phyloP scores from a whole-genome alignment of 1,284 basidiomycete species.

The Rhodotorula mucilaginosa region DNA sequence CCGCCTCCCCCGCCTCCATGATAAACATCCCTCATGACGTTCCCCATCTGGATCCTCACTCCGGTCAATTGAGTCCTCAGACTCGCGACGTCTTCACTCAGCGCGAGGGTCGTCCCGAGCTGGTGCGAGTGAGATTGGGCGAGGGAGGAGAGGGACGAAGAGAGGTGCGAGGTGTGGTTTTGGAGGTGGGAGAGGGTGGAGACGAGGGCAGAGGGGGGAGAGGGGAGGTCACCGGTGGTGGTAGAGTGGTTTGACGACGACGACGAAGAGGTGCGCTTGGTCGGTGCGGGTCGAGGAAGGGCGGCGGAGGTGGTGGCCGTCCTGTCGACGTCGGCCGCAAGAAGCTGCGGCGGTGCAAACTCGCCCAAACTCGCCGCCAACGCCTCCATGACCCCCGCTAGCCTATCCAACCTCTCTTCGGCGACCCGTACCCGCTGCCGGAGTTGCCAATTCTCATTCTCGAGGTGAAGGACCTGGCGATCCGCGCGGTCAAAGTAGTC shows the following conservation, averaged over 20 bases:
- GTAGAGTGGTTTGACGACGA: not conserved
- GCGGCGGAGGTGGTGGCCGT: not conserved
- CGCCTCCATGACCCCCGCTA: not conserved
- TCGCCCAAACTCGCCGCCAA: slow-evolving; percentile 5
- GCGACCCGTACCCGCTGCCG: not conserved
- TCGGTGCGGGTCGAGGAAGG: not conserved
- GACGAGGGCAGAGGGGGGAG: not conserved
- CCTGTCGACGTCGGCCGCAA: no score
- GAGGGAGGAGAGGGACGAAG: slow-evolving; percentile 12
- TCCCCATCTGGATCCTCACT: not conserved
- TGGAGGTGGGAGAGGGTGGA: slow-evolving; percentile 7
- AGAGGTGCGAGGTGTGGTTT: slow-evolving; percentile 2
- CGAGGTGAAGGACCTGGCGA: slow-evolving; percentile 12
- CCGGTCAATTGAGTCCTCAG: not conserved
- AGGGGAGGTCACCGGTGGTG: no score
- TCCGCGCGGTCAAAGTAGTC: slow-evolving; percentile 15
- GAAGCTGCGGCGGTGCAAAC: not conserved
- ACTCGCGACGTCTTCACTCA: not conserved
- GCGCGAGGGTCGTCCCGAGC: not conserved
- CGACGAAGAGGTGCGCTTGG: not conserved
- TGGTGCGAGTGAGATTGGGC: slow-evolving; percentile 21
- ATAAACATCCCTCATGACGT: not conserved
- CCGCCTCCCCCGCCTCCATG: not conserved
- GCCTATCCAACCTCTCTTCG: not conserved
- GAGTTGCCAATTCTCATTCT: slow-evolving; percentile 30